Evolutionary conservation across 805 yeast species (phyloP).

Genomic region (Sugiyamaella mastotermitis): DNA sequence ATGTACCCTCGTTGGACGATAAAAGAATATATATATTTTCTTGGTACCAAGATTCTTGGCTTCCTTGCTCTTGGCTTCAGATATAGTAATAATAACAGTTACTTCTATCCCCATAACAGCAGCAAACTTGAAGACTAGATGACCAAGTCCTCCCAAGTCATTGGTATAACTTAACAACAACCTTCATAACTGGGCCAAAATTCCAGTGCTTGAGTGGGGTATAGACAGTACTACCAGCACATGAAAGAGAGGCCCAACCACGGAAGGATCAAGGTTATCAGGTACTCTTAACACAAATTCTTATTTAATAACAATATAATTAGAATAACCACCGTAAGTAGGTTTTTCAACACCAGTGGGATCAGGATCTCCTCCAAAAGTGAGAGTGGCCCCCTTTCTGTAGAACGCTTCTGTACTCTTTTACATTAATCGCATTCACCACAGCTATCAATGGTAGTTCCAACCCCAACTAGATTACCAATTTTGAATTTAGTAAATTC

Average conservation of each 20-base stretch:
- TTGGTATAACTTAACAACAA: slow-evolving; percentile 56
- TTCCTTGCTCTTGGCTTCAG: slow-evolving; percentile 43
- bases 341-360: too few relatives aligned
- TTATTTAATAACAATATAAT: slow-evolving; percentile 58
- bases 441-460: slow-evolving; percentile 64
- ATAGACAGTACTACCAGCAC: slow-evolving; percentile 68
- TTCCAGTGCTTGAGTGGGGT: slow-evolving; percentile 52
- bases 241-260: slow-evolving; percentile 62
- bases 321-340: slow-evolving; percentile 57
- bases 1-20: neutral
- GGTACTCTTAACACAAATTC: slow-evolving; percentile 62
- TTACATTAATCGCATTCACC: slow-evolving; percentile 55
- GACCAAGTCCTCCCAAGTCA: slow-evolving; percentile 67
- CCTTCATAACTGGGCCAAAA: slow-evolving; percentile 44
- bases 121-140: slow-evolving; percentile 53
- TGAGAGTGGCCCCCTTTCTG: too few relatives aligned
- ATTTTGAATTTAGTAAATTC: slow-evolving; percentile 34
- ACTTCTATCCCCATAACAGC: slow-evolving; percentile 60
- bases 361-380: too few relatives aligned
- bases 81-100: slow-evolving; percentile 48
- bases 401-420: too few relatives aligned
- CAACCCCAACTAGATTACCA: slow-evolving; percentile 80
- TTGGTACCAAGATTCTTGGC: slow-evolving; percentile 53
- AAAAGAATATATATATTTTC: slow-evolving; percentile 37
- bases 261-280: slow-evolving; percentile 37